Evolutionary conservation across 257 asterid genomes (phyloP), one percentile per base, ranked within the genome.

Genomic region (Lavandula angustifolia): DNA sequence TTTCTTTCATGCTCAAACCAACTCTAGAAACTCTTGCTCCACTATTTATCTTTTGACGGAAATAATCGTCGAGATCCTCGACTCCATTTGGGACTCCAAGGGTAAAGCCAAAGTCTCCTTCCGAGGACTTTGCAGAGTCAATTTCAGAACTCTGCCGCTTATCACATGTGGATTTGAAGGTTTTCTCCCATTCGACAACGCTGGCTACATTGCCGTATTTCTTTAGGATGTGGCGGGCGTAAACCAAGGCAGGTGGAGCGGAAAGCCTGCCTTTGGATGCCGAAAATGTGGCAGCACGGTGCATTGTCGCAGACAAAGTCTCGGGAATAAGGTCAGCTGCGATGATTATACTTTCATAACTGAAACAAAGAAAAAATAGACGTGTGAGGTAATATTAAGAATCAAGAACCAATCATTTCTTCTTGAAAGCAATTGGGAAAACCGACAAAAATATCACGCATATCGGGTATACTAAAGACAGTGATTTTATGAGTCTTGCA

Each of bases 11-110:
- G 83, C 76, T 87, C 82, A 73, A 59, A 67, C 87, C 96, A 76
- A 88, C 92, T 84, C 98, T 87, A 42, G 99, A 84, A 40, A 69
- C 80, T 17, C 98, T 84, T 66, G 73, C 84, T 66, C 71, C 82
- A 62, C 95, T 79, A 68, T 73, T 94, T 72, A 94, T 90, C 82
- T 90, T 94, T 78, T 94, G 95, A 62, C 96, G 95, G 73, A 90
- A 80, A 77, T 80, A 90, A 78, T 90, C 97, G 76, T 94, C 99
- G 34, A 75, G 91, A 71, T 94, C 99, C 72, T 84, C 98, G 46
- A 94, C 95, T 68, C 99, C 99, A 3, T 83, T 85, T 51, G 96
- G 96, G 44, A 84, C 99, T 62, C 99, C 99, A 62, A 94, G 95
- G 60, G 87, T 78, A 75, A 82, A 83, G 22, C 91, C 84, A 74